Evolutionary conservation across 805 yeast species (phyloP).

Genomic region (Vanderwaltozyma verrucispora): DNA sequence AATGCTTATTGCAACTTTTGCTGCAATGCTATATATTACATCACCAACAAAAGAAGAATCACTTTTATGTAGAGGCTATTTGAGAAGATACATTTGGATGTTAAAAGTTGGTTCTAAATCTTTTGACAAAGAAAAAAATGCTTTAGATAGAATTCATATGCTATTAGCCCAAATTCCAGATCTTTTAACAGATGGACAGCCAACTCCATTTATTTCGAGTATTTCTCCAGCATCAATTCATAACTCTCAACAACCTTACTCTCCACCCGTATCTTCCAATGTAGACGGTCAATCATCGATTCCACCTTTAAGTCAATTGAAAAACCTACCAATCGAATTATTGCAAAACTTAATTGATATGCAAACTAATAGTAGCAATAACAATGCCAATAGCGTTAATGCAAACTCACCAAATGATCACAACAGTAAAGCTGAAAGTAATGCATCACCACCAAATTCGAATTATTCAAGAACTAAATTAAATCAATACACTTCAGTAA

Average conservation of each 20-base stretch:
- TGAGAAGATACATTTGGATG: slow-evolving; percentile 68
- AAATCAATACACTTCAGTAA: too few species aligned
- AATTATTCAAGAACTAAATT: background rate
- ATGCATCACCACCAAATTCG: background rate
- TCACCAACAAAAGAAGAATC: slow-evolving; percentile 54
- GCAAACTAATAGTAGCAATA: background rate
- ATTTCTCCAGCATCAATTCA: slow-evolving; percentile 9
- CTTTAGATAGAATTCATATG: slow-evolving; percentile 60
- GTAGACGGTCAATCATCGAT: too few species aligned
- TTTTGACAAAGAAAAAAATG: slow-evolving; percentile 69
- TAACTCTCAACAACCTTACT: too few species aligned
- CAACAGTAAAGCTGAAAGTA: too few species aligned
- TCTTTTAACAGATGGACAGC: slow-evolving; percentile 27
- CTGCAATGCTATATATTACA: slow-evolving; percentile 67
- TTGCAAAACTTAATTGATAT: slow-evolving; percentile 1
- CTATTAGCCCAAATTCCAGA: slow-evolving; percentile 72
- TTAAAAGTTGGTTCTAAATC: slow-evolving; percentile 65
- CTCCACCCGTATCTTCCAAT: too few species aligned
- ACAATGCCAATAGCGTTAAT: too few species aligned
- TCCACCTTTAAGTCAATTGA: slow-evolving; percentile 8
- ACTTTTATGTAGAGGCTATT: slow-evolving; percentile 50
- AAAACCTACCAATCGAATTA: slow-evolving; percentile 8
- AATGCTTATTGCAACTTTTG: slow-evolving; percentile 79
- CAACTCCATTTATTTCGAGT: slow-evolving; percentile 1
- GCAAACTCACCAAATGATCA: background rate